Base-by-base conservation (phyloP, 2,329 filamentous ascomycete genomes). In the Penicillium sp. region DNA sequence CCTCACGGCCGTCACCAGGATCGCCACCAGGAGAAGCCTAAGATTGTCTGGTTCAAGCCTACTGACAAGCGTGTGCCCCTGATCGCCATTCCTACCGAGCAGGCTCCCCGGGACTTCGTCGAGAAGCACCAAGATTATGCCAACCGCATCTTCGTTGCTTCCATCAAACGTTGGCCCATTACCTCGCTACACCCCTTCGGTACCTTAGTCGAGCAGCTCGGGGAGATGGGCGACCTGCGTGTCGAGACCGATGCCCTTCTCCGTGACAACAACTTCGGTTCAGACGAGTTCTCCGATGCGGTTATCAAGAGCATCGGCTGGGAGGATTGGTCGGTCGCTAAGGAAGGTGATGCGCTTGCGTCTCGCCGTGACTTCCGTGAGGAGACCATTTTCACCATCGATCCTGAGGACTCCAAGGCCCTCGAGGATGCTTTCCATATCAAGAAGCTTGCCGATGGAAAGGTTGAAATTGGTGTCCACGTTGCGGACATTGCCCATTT, bases 11-110 rank as follows among this genome's bases (percentile, higher is more conserved):
- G 85, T 62, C 86, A 95, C 67, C 91, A 93, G 63, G 89, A 90
- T 66, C 91, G 93, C 57, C 87, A 91, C 65, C 93, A 96, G 75
- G 95, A 99, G 66, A 97, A 97, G 81, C 95, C 95, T 65, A 99
- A 99, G 87, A 99, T 99, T 79, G 95, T 99, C 45, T 99, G 95
- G 95, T 99, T 99, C 83, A 99, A 99, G 84, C 95, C 95, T 60
- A 99, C 95, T 1, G 95, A 99, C 80, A 98, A 99, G 86, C 92
- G 95, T 74, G 95, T 99, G 52, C 95, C 95, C 53, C 84, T 99
- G 67, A 99, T 99, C 77, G 95, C 95, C 57, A 99, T 99, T 66
- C 95, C 95, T 1, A 99, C 95, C 3, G 95, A 99, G 78, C 95
- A 99, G 80, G 95, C 95, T 8, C 95, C 95, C 22, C 90, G 93